phyloP scores from a whole-genome alignment of 306 rosid genomes.

The Cucurbita argyrosperma region DNA sequence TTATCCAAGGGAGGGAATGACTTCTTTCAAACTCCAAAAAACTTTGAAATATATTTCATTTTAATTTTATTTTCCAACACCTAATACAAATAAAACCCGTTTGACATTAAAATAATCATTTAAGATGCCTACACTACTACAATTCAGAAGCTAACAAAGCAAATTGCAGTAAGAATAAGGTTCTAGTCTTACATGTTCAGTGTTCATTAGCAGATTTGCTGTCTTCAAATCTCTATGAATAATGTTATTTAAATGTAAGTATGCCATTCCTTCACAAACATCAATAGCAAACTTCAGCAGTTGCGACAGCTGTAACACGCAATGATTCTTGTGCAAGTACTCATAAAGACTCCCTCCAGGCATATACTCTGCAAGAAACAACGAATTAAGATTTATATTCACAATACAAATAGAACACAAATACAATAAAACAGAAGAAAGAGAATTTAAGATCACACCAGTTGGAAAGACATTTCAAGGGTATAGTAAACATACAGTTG shows the following conservation, averaged over 20 bases:
- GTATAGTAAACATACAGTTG: neutral
- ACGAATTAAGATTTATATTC: constrained; percentile 1
- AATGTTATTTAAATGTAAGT: constrained; percentile 71
- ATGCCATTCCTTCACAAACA: constrained; percentile 95
- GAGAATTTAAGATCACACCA: neutral
- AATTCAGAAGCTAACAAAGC: constrained; percentile 6
- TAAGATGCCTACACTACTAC: neutral
- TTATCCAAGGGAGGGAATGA: neutral
- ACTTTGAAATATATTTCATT: neutral
- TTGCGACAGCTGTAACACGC: constrained; percentile 54
- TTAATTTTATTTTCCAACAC: neutral
- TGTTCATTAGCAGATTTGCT: constrained; percentile 88
- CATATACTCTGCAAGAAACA: constrained; percentile 75
- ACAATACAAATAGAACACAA: neutral
- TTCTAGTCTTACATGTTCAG: constrained; percentile 51
- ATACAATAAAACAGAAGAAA: neutral
- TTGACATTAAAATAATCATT: neutral
- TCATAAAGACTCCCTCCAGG: constrained; percentile 95
- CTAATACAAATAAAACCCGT: neutral
- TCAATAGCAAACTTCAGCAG: constrained; percentile 75
- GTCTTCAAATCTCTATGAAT: constrained; percentile 97
- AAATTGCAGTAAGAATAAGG: constrained; percentile 1
- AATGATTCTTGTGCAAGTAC: constrained; percentile 85
- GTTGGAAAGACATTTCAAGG: neutral
- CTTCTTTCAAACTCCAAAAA: neutral